Evolutionary conservation across 1,284 basidiomycete genomes (phyloP).

Genomic region (Cutaneotrichosporon spelunceum): DNA sequence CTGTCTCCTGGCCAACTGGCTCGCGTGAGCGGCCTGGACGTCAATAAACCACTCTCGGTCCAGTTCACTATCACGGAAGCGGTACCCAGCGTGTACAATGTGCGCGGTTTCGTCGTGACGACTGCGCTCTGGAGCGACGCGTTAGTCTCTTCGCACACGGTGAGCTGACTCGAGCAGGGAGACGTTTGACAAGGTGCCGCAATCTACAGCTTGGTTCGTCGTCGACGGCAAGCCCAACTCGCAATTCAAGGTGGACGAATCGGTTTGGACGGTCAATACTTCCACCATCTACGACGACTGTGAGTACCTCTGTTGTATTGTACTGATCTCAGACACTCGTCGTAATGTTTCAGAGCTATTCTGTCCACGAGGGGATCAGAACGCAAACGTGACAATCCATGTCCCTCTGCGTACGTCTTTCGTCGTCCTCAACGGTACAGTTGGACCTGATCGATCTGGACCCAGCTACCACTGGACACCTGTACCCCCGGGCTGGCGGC

Average conservation of each 20-base stretch:
- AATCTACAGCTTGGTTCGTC: not conserved
- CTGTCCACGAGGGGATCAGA: not conserved
- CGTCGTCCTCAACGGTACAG: conserved; percentile 1
- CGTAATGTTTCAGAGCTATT: not conserved
- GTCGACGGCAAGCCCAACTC: not conserved
- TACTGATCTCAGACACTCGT: not conserved
- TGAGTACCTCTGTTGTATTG: not conserved
- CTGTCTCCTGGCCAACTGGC: not conserved
- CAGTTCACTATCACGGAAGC: not conserved
- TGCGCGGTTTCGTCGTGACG: not conserved
- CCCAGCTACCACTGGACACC: not conserved
- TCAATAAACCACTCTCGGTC: not conserved
- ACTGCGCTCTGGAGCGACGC: not conserved
- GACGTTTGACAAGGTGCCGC: not conserved
- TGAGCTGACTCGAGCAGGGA: not conserved
- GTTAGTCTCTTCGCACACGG: no score
- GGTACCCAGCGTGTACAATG: not conserved
- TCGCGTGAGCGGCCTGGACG: not conserved
- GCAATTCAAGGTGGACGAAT: not conserved
- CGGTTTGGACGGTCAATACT: not conserved
- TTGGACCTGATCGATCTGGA: not conserved
- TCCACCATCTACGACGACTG: not conserved
- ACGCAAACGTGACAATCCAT: not conserved
- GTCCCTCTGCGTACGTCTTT: not conserved
- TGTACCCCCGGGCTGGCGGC: not conserved